Base-by-base conservation (phyloP, 345 rosid genomes). In the Eucalyptus brandiana region DNA sequence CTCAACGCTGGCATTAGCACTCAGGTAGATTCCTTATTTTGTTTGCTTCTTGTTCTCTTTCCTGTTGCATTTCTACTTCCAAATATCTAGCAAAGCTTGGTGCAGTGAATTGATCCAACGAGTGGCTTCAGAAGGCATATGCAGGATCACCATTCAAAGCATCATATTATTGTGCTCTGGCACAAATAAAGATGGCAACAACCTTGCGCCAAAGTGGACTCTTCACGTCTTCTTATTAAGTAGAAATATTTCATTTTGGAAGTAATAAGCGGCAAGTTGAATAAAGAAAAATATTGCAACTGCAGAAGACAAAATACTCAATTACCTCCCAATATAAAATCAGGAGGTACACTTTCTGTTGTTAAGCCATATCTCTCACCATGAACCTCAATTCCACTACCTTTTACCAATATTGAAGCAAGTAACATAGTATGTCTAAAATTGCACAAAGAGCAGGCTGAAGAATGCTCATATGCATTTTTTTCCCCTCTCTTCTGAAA, bases 141-240 rank as follows among this genome's bases (percentile, higher is more conserved):
- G 95, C 95, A 87, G 97, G 95, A 80, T 92, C 96, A 34, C 94
- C 47, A 91, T 93, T 44, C 97, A 95, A 91, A 95, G 93, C 86
- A 95, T 95, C 89, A 93, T 95, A 53, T 88, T 94, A 44, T 87
- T 92, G 67, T 89, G 92, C 90, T 93, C 95, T 1, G 96, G 95
- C 76, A 94, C 95, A 50, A 92, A 95, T 87, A 94, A 92, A 65
- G 93, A 49, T 88, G 97, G 97, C 45, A 95, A 96, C 12, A 93
- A 93, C 89, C 91, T 92, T 87, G 94, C 95, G 34, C 94, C 95
- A 5, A 95, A 92, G n/a, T 91, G 94, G 93, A 87, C n/a, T 15
- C 76, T 65, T 65, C 76, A n/a, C 19, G 76, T 65, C 76, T 65
- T n/a, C 76, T 65, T 65, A 65, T 23, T n/a, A 65, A 15, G 9